Conservation (phyloP, 2,329 filamentous ascomycete species). For the Diaporthe destruens region DNA sequence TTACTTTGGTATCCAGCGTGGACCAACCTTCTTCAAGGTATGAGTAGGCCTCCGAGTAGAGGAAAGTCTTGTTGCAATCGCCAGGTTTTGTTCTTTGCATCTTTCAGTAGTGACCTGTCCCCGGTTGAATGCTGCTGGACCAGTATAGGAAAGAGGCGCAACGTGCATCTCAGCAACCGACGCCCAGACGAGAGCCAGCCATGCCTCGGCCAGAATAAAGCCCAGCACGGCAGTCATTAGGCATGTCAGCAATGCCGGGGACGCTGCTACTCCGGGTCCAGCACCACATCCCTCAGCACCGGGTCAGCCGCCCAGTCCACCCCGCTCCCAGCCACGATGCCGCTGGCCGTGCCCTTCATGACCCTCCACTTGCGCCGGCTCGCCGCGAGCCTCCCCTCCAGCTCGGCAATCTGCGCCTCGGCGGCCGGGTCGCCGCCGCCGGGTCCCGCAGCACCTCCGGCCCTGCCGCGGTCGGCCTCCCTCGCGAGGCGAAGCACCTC, state of each 20-base stretch:
- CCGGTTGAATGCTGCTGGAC: background rate
- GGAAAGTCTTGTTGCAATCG: background rate
- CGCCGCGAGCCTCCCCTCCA: conserved; percentile 70
- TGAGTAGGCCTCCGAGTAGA: background rate
- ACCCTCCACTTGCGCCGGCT: conserved; percentile 78
- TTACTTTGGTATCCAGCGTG: background rate
- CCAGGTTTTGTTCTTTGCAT: background rate
- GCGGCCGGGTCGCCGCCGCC: conserved; percentile 63
- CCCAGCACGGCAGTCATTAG: background rate
- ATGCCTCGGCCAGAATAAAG: background rate
- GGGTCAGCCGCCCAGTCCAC: conserved; percentile 83
- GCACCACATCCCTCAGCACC: conserved; percentile 75
- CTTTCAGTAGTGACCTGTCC: background rate
- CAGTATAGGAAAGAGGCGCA: background rate
- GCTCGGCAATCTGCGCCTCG: conserved; percentile 66
- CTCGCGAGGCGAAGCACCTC: conserved; percentile 74
- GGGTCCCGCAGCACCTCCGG: conserved; percentile 61
- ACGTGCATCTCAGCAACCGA: background rate
- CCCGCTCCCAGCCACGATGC: conserved; percentile 83
- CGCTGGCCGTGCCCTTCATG: conserved; percentile 83
- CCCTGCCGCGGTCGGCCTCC: conserved; percentile 65
- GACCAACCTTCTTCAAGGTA: background rate
- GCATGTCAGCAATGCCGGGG: background rate
- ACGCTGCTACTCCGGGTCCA: conserved; percentile 70
- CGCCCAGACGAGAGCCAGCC: background rate